Evolutionary conservation across 371 early-diverging fungal species (phyloP), one percentile per base, ranked within the genome.

Genomic region (Apophysomyces elegans): DNA sequence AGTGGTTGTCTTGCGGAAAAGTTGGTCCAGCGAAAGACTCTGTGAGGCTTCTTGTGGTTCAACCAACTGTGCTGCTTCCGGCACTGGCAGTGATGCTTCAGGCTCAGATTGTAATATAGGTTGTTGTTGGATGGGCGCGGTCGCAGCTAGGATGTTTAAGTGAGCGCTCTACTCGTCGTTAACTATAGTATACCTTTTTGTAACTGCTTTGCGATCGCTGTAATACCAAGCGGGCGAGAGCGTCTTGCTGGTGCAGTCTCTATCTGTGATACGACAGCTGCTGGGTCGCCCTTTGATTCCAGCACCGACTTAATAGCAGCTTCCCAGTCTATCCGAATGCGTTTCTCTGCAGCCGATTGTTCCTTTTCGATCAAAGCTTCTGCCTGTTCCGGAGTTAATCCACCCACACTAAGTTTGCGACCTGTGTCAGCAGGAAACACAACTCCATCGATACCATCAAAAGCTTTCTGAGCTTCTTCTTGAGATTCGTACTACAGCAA

Each of bases 401-500:
- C 75, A 14, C 84, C 85, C 18, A 84, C 88, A n/a, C 81, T 73
- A 16, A 93, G 67, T 12, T 79, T 54, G 59, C 74, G 79, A 16
- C 92, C 93, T 8, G 90, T 89, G 44, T 88, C 90, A 7, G 80
- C 70, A n/a, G 91, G 92, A 56, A 88, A 92, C 12, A 79, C 72
- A 5, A 81, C 77, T 11, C 89, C 89, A 61, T 92, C 75, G 59
- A 89, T 75, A 1, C 74, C 72, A 5, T 62, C 63, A 56, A 69
- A 75, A 11, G 92, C 92, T 12, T 78, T 72, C 26, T 75, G 68
- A 0, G 93, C 91, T 37, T 84, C 65, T 35, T 68, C 69, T 9
- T 26, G 59, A 7, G 74, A 77, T 13, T 80, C 83, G 67, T 85
- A 93, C 90, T 90, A 74, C 32, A 37, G 26, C 38, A 21, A 32